Evolutionary conservation across 2,329 filamentous ascomycete genomes (phyloP).

Genomic region (Cryphonectria parasitica): DNA sequence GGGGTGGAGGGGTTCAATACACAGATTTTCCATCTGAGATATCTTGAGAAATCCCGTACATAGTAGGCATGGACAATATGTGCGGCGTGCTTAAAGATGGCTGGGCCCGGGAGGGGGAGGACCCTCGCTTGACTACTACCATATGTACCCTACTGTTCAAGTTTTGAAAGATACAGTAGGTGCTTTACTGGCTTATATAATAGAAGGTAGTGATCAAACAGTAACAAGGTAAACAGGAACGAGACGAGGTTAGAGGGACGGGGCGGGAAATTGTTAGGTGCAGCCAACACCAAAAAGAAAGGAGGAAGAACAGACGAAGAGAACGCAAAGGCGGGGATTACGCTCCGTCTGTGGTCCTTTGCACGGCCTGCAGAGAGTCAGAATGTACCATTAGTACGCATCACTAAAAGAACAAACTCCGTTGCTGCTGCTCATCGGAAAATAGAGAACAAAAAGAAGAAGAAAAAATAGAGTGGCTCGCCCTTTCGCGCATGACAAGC

Average conservation of each 20-base stretch:
- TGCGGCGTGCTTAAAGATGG: no score
- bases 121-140: no score
- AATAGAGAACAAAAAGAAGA: not conserved
- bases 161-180: no score
- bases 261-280: not conserved
- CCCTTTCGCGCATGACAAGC: not conserved
- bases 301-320: not conserved
- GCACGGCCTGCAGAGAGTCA: no score
- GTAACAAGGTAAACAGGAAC: not conserved
- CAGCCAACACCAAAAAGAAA: not conserved
- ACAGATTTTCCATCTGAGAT: no score
- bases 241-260: not conserved
- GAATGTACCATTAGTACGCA: not conserved
- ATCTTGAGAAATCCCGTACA: no score
- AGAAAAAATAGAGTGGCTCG: not conserved
- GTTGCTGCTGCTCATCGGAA: not conserved
- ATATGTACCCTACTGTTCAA: no score
- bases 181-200: not conserved
- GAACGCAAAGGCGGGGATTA: not conserved
- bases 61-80: no score
- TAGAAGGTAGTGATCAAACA: not conserved
- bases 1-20: no score
- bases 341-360: not conserved
- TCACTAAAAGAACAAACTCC: not conserved
- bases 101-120: no score